phyloP scores from a whole-genome alignment of 2,329 filamentous ascomycete species.

The Colletotrichum limetticola region DNA sequence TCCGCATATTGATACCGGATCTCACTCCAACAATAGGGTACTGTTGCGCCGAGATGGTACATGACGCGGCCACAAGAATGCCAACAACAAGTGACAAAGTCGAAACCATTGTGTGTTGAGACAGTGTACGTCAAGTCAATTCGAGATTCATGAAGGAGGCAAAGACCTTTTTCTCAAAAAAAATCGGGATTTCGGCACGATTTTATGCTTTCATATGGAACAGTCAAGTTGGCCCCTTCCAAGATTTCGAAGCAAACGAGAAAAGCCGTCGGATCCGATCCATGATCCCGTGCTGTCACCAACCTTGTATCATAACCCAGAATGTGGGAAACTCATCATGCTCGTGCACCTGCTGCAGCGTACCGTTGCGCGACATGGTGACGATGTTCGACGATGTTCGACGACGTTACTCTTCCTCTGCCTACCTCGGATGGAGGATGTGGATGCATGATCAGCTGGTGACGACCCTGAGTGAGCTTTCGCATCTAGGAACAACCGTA shows the following conservation, averaged over 20 bases:
- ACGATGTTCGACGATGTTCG: not conserved
- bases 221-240: not conserved
- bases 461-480: not conserved
- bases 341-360: not conserved
- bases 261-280: not conserved
- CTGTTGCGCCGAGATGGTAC: not conserved
- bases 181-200: not conserved
- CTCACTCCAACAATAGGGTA: slow-evolving; percentile 50
- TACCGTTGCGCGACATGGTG: slow-evolving; percentile 16
- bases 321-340: not conserved
- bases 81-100: not conserved
- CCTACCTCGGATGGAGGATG: not conserved
- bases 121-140: not conserved
- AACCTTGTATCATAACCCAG: slow-evolving; percentile 27
- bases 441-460: not conserved
- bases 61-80: slow-evolving; percentile 10
- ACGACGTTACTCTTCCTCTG: not conserved
- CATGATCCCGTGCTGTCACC: slow-evolving; percentile 1
- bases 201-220: slow-evolving; percentile 1
- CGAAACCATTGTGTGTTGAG: not conserved
- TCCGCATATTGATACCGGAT: slow-evolving; percentile 47
- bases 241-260: slow-evolving; percentile 3
- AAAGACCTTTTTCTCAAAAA: no score
- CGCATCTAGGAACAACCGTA: not conserved
- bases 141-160: not conserved